Conservation (phyloP, 257 asterid genomes). For the Scutellaria barbata region DNA sequence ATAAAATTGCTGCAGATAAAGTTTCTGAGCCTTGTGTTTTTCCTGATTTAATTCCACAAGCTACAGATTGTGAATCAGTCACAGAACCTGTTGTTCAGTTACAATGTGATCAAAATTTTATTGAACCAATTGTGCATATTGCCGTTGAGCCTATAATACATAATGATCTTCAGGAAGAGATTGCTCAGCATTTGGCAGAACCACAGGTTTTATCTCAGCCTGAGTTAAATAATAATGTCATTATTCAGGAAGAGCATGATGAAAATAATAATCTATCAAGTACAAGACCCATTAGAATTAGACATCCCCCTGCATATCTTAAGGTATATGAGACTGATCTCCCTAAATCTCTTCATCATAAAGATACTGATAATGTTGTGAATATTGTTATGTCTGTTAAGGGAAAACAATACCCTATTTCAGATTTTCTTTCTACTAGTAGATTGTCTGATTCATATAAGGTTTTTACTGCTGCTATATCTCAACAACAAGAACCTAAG, state of each 20-base stretch:
- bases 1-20: not conserved
- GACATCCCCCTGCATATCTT: not conserved
- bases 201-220: too few species aligned
- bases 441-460: not conserved
- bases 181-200: too few species aligned
- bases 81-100: too few species aligned
- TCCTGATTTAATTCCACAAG: too few species aligned
- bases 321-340: not conserved
- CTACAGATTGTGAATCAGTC: too few species aligned
- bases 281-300: not conserved
- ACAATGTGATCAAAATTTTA: too few species aligned
- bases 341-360: not conserved
- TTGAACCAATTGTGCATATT: too few species aligned
- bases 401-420: not conserved
- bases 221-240: too few species aligned
- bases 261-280: too few species aligned
- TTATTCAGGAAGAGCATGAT: not conserved
- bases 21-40: not conserved
- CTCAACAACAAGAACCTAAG: not conserved
- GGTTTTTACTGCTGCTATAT: not conserved
- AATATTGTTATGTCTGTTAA: not conserved
- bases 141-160: too few species aligned
- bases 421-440: not conserved
- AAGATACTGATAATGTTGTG: not conserved
- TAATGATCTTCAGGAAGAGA: too few species aligned